Percentiles rank a stretch among this genome's conserved stretches.
phyloP scores from a whole-genome alignment of 1,284 basidiomycete species.

The Cryptococcus maquisensis region DNA sequence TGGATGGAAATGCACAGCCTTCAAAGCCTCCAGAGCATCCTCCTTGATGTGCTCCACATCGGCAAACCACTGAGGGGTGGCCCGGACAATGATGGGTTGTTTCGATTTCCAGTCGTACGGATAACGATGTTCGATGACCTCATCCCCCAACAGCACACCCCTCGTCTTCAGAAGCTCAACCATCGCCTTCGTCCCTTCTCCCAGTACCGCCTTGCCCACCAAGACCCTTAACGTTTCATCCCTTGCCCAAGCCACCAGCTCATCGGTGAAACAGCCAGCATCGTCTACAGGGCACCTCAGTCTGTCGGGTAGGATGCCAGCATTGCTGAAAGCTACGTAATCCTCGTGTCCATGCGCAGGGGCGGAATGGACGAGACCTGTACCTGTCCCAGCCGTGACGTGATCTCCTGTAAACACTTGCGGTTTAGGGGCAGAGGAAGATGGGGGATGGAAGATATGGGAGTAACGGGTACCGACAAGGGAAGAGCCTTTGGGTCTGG shows the following conservation, averaged over 20 bases:
- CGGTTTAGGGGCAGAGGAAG: slow-evolving; percentile 54
- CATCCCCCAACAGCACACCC: slow-evolving; percentile 62
- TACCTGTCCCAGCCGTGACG: slow-evolving; percentile 85
- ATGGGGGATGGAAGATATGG: slow-evolving; percentile 59
- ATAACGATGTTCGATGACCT: slow-evolving; percentile 79
- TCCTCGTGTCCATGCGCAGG: slow-evolving; percentile 95
- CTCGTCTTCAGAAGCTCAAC: slow-evolving; percentile 60
- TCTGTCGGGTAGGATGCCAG: slow-evolving; percentile 37
- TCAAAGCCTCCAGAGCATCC: slow-evolving; percentile 66
- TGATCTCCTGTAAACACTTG: slow-evolving; percentile 56
- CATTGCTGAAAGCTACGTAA: slow-evolving; percentile 64
- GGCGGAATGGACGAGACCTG: slow-evolving; percentile 92
- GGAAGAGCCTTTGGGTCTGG: slow-evolving; percentile 53
- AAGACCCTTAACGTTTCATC: slow-evolving; percentile 33
- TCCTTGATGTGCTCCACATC: slow-evolving; percentile 81
- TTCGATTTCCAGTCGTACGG: slow-evolving; percentile 98
- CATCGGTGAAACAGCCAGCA: slow-evolving; percentile 66
- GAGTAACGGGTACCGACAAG: slow-evolving; percentile 65
- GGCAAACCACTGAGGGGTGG: slow-evolving; percentile 97
- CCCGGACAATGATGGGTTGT: slow-evolving; percentile 86
- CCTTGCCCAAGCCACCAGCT: slow-evolving; percentile 58
- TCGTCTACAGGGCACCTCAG: slow-evolving; percentile 72
- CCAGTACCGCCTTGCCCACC: slow-evolving; percentile 69
- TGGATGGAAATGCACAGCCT: slow-evolving; percentile 74
- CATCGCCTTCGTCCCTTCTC: slow-evolving; percentile 64